Base-by-base conservation (phyloP, 129 eudicot species). In the Flaveria trinervia region DNA sequence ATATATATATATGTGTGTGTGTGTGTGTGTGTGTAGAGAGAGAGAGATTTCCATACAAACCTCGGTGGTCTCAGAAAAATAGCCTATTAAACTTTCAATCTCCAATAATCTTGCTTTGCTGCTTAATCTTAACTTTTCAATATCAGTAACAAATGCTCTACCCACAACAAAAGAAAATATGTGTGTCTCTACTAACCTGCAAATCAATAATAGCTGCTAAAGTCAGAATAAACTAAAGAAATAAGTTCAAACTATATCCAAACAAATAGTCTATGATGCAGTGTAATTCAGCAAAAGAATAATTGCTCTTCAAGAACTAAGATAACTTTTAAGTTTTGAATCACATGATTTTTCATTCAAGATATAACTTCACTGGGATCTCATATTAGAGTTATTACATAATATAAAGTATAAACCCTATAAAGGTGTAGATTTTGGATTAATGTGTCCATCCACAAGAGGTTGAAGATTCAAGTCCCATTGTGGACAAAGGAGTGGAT, bases 121-220 rank as follows among this genome's bases (percentile, higher is more conserved):
- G 82, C 94, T 95, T 71, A 88, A 75, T 77, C 86, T 92, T 84
- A 95, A 83, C 88, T 95, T 95, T 56, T 88, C 99, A 65, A 91
- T 85, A 89, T 95, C 97, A 17, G 96, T 87, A 60, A 95, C 99
- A 79, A 95, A 95, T 60, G 99, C 99, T 85, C 99, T 92, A 81
- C 99, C 99, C 67, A 95, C 96, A 49, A 95, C 99, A 83, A 95
- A 95, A 75, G 95, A 89, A 84, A 95, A 95, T 83, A 95, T 92
- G 88, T 95, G 99, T 68, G 92, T 89, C 88, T 95, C 99, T 83
- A 95, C 97, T 84, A 95, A 89, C 90, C 99, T 95, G 99, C 80
- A 65, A 78, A 83, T 49, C 41, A 75, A 68, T 7, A 54, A 44
- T 33, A 54, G 28, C 55, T 68, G 28, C 30, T 25, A 55, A 67